Conservation (phyloP, 2,329 filamentous ascomycete genomes). For the Nannizzia gypsea region DNA sequence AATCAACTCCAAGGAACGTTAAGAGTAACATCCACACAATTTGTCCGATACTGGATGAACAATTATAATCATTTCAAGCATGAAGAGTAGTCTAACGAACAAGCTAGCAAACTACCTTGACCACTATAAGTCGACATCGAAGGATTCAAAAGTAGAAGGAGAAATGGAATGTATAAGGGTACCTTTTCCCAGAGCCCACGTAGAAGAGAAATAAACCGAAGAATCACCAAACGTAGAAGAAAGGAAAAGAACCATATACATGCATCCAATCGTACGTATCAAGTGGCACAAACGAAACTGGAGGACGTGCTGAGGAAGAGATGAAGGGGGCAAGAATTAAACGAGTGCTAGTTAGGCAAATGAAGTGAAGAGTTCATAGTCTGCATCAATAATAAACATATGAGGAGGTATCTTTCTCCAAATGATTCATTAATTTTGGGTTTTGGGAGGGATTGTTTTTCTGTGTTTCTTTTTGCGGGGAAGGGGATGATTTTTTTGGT, state of each 20-base stretch:
- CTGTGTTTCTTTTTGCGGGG: not conserved
- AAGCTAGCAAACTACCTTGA: no score
- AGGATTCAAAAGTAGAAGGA: no score
- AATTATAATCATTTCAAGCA: no score
- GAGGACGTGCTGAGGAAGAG: conserved; percentile 4
- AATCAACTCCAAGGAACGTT: no score
- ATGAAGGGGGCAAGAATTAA: not conserved
- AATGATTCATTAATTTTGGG: not conserved
- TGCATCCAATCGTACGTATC: not conserved
- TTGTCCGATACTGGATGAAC: no score
- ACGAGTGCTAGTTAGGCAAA: no score
- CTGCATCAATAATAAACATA: no score
- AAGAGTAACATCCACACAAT: no score
- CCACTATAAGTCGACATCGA: not conserved
- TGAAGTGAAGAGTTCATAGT: not conserved
- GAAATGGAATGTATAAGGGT: no score
- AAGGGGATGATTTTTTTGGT: not conserved
- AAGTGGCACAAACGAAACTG: conserved; percentile 2
- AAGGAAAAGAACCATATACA: not conserved
- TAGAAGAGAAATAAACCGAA: not conserved
- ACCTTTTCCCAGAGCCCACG: not conserved
- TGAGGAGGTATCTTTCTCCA: no score
- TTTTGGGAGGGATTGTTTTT: not conserved
- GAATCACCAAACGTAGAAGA: not conserved
- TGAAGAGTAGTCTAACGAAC: no score